phyloP scores from a whole-genome alignment of 495 filamentous ascomycete genomes.

The Talaromyces thailandensis region DNA sequence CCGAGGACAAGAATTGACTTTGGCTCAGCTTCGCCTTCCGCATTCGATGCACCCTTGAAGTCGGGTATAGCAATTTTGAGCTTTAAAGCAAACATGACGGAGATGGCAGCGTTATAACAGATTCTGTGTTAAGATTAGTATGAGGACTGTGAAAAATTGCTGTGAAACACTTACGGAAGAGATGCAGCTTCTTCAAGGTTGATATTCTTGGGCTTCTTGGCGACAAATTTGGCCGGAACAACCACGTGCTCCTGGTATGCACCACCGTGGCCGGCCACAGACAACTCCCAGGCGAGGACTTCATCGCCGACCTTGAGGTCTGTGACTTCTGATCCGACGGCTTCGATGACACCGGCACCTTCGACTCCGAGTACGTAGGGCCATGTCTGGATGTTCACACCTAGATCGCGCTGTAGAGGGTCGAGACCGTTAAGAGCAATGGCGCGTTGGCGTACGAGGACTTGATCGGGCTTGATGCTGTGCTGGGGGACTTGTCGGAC shows the following conservation, averaged over 20 bases:
- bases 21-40: constrained; percentile 9
- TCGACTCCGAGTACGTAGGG: constrained; percentile 30
- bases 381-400: constrained; percentile 20
- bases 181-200: constrained; percentile 28
- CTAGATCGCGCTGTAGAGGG: constrained; percentile 24
- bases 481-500: constrained; percentile 11
- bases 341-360: constrained; percentile 26
- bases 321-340: constrained; percentile 18
- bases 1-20: constrained; percentile 32
- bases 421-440: constrained; percentile 31
- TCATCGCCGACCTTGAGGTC: constrained; percentile 26
- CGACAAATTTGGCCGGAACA: constrained; percentile 20
- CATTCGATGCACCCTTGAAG: constrained; percentile 11
- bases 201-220: constrained; percentile 23
- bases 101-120: constrained; percentile 29
- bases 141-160: not conserved
- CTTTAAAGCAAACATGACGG: constrained; percentile 15
- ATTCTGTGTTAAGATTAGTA: constrained; percentile 16
- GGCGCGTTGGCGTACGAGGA: constrained; percentile 24
- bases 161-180: constrained; percentile 19
- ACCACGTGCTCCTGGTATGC: constrained; percentile 31
- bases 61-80: constrained; percentile 22
- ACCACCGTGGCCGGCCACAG: constrained; percentile 14
- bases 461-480: constrained; percentile 17
- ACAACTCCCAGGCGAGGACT: constrained; percentile 18